Base-by-base conservation (phyloP, 495 filamentous ascomycete genomes). In the Talaromyces borbonicus region DNA sequence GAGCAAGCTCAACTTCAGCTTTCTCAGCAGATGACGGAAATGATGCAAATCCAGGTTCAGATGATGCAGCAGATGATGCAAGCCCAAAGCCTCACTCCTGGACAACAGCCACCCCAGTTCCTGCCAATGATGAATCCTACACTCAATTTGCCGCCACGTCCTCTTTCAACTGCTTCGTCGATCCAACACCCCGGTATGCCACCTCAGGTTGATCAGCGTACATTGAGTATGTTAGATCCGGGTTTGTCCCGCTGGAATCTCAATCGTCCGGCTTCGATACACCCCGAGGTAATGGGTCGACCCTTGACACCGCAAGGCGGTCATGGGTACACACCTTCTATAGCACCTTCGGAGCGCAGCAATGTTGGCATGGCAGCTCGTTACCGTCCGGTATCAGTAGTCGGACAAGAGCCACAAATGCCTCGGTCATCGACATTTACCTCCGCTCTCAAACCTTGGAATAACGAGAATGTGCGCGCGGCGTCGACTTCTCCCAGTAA, bases 31-130 rank as follows among this genome's bases (percentile, higher is more conserved):
- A 93, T 94, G 87, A 73, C 77, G 19, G 78, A 83, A 52, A 90
- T 90, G 68, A 87, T 92, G 83, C 83, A 88, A 56, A 87, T 93
- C 82, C 87, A 93, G 58, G 90, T 95, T 81, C 84, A 92, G 47
- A 84, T 69, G 67, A 81, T 81, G 78, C 75, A 79, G 54, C 68
- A 74, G 53, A 74, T 87, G 70, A 87, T 89, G 79, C 83, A 87
- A 47, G 83, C 90, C 75, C 81, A 71, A 48, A 60, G 63, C 26
- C 55, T 53, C 12, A 12, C 56, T 50, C 53, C 57, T 62, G 51
- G 49, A 56, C 16, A 51, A 45, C 26, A 60, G 54, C 50, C 52
- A 49, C 51, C 52, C 44, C 56, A 54, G 35, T 33, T n/a, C 50
- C 52, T 16, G 40, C 40, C 55, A 38, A 46, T 42, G 7, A 55